Percentiles rank a stretch among this genome's conserved stretches.
phyloP scores from a whole-genome alignment of 495 filamentous ascomycete genomes.

The Tuber borchii region DNA sequence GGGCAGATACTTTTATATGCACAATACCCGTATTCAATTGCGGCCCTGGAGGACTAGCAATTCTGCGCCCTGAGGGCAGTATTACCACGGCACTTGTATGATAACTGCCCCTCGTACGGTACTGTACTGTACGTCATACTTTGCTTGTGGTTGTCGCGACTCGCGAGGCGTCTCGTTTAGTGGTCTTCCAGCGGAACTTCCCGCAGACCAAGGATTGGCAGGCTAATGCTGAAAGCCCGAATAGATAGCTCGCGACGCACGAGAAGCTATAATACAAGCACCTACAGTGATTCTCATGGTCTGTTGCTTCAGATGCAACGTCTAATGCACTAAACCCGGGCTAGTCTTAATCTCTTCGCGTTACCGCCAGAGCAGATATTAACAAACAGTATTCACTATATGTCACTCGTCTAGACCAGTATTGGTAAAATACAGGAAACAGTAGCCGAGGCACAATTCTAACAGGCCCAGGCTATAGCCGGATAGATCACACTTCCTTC shows the following conservation, averaged over 20 bases:
- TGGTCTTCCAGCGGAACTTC: not conserved
- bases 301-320: not conserved
- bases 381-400: not conserved
- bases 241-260: not conserved
- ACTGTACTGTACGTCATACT: not conserved
- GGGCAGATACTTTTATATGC: not conserved
- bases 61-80: not conserved
- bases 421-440: not conserved
- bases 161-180: not conserved
- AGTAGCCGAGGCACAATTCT: not conserved
- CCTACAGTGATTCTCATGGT: not conserved
- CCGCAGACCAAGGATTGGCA: not conserved
- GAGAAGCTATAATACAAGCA: not conserved
- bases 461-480: not conserved
- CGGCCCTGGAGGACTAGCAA: not conserved
- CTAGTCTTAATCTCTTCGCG: not conserved
- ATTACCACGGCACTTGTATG: not conserved
- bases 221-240: not conserved
- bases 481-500: not conserved
- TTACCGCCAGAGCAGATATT: not conserved
- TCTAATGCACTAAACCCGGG: not conserved
- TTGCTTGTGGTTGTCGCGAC: not conserved
- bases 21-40: not conserved
- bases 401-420: not conserved
- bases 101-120: not conserved